Evolutionary conservation across 2,329 filamentous ascomycete species (phyloP).

Genomic region (Colletotrichum nymphaeae): DNA sequence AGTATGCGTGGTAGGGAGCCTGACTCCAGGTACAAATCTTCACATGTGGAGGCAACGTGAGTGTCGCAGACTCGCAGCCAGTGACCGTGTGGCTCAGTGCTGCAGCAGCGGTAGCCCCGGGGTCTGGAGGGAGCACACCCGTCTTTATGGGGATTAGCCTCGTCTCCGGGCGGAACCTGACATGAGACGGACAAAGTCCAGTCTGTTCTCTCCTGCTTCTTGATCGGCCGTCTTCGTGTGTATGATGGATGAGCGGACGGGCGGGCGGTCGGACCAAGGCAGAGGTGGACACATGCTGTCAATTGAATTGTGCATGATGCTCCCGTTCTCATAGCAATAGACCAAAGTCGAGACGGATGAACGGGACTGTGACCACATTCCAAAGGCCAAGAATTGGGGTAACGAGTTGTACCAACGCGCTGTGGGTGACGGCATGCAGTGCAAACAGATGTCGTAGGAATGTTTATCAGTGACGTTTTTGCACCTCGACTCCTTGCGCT

Average conservation of each 20-base stretch:
- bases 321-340: not conserved
- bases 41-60: conserved; percentile 2
- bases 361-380: conserved; percentile 7
- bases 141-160: conserved; percentile 17
- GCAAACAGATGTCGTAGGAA: conserved; percentile 1
- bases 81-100: not conserved
- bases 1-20: not conserved
- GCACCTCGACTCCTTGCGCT: not conserved
- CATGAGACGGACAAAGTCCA: conserved; percentile 11
- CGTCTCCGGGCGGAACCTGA: conserved; percentile 5
- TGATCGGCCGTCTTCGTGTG: not conserved
- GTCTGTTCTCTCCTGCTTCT: conserved; percentile 6
- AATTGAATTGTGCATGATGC: conserved; percentile 9
- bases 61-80: not conserved
- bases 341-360: not conserved
- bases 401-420: conserved; percentile 2
- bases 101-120: conserved; percentile 19
- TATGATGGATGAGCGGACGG: not conserved
- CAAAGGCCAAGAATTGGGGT: not conserved
- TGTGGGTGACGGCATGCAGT: conserved; percentile 11
- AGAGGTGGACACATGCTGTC: not conserved
- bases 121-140: conserved; percentile 2
- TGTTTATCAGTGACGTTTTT: conserved; percentile 2
- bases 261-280: not conserved
- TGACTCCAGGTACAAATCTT: conserved; percentile 10